Conservation (phyloP, 139 green algal species). For the Trebouxia sp. region DNA sequence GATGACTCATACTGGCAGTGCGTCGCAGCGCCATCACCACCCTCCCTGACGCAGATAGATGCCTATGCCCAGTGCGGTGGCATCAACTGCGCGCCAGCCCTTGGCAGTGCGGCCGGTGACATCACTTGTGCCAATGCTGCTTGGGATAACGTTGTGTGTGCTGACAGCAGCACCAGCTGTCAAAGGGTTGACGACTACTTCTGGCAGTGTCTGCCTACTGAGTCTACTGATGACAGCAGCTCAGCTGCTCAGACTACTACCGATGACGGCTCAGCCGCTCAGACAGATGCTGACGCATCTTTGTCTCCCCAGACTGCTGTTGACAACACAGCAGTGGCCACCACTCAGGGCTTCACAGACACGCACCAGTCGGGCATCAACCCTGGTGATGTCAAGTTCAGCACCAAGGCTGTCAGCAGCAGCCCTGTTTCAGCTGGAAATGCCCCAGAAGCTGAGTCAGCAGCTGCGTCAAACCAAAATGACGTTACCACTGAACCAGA, state of each 20-base stretch:
- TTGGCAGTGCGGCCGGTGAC: background rate
- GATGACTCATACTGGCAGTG: conserved; percentile 8
- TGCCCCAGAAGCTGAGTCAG: background rate
- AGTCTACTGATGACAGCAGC: too few species aligned
- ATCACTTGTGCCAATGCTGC: conserved; percentile 4
- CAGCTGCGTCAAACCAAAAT: too few species aligned
- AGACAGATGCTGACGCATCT: conserved; percentile 2
- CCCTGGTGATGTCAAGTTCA: background rate
- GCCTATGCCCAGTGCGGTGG: conserved; percentile 9
- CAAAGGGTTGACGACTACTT: conserved; percentile 18
- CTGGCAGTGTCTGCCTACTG: conserved; percentile 14
- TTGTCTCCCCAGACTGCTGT: background rate
- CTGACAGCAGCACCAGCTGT: background rate
- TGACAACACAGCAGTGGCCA: background rate
- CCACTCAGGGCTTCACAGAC: background rate
- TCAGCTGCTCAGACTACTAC: too few species aligned
- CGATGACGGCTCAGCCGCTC: too few species aligned
- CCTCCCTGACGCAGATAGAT: background rate
- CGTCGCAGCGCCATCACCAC: background rate
- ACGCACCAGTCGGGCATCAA: background rate
- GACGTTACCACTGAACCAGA: too few species aligned
- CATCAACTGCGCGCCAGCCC: conserved; percentile 2
- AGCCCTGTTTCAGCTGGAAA: background rate
- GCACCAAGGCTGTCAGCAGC: background rate
- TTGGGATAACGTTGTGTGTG: background rate